Base-by-base conservation (phyloP, 176 grass and related monocot genomes). In the Bolboschoenus planiculmis region DNA sequence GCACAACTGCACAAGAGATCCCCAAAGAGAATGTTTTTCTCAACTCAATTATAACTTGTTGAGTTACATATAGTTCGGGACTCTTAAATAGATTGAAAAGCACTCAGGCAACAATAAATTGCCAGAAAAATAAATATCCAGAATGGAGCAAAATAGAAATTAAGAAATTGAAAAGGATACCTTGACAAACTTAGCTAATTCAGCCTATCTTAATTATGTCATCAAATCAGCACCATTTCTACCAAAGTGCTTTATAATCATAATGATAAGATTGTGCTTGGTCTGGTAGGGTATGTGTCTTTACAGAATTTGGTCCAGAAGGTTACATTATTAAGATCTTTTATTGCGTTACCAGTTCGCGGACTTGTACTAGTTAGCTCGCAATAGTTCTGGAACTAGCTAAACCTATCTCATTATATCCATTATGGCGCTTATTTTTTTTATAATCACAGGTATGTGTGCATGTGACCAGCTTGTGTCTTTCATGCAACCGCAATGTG, bases 401-500 rank as follows among this genome's bases (percentile, higher is more conserved):
- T 64, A 64, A 64, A 34, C 61, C 30, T 5, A 31, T 34, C 27
- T 64, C 30, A 7, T 70, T 4, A 70, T 70, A 70, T 70, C 4
- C 26, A 20, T 77, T 33, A 20, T 18, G 34, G 72, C 53, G 31
- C 46, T 77, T 31, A 30, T 13, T 53, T 80, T 11, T 40, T 65
- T 65, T 0, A 63, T 66, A 33, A 65, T 82, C 6, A 66, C 37
- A 82, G 80, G 80, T 91, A 67, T 93, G 91, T 73, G 35, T 91
- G 56, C 81, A 88, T 50, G 85, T 97, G 42, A 66, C 85, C 27
- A 90, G 72, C 15, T 68, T 97, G 26, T 93, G 94, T 73, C 76
- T 81, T 61, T 80, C 83, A n/a, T 93, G 91, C 85, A 97, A 91
- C 78, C 87, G 23, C 20, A 65, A 97, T 72, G 79, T 97, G 47